Base-by-base conservation (phyloP, 441 rosid species). In the Gossypium aridum region DNA sequence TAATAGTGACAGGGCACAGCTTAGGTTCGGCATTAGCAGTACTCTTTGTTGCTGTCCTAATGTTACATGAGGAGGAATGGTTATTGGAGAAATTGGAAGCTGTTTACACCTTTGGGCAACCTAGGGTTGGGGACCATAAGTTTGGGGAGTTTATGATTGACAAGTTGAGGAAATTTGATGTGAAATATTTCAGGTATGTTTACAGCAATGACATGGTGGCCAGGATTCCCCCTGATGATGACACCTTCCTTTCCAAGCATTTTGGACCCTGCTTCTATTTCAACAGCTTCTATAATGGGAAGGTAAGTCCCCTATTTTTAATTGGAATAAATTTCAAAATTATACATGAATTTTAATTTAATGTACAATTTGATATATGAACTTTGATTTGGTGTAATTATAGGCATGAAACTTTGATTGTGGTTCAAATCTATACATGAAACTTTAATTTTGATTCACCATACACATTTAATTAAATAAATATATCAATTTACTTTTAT, bases 91-190 rank as follows among this genome's bases (percentile, higher is more conserved):
- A 80, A 78, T 71, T 95, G 66, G 93, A 90, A 61, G 95, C 90
- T 2, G 89, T 90, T 45, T 89, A 87, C 81, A 90, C 97, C 1
- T 91, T 88, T 75, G 99, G 99, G 57, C 96, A 93, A 77, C 99
- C 99, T 2, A 87, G 96, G 67, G 94, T 91, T 8, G 98, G 97
- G 61, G 91, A 95, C 25, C 25, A 51, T 19, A 17, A 82, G 61
- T 90, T 91, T 69, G 91, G 92, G 37, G 79, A 73, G 28, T 62
- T n/a, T 20, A 84, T 93, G 97, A 74, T 76, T 62, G 43, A 59
- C 31, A 78, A 75, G 20, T 45, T 95, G 75, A 78, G 53, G 0
- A 72, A 78, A 53, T 81, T 76, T 60, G 75, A 77, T 1, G 85
- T 90, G 3, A 84, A 74, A 7, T 91, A 90, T 16, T 31, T 67